Evolutionary conservation across 768 basidiomycete genomes (phyloP), one percentile per base, ranked within the genome.

Genomic region (Tricholoma furcatifolium): DNA sequence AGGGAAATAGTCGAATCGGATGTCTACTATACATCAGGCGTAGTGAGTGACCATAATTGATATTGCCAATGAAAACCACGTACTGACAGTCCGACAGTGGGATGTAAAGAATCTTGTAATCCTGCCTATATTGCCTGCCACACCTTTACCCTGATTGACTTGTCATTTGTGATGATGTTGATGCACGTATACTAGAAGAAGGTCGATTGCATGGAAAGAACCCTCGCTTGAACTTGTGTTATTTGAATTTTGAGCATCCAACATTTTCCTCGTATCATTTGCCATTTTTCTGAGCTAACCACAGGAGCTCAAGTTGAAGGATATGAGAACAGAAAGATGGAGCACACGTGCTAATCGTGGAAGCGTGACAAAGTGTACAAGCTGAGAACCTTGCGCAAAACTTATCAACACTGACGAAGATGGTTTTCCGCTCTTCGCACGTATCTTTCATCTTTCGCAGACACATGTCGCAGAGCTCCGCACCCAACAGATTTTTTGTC

Each of bases 41-140:
- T 76, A 46, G 76, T 74, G 56, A 59, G 70, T 67, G 24, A n/a
- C n/a, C 14, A 23, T 34, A 14, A 39, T 40, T 35, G 15, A 21
- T 21, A 11, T 55, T 31, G n/a, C 20, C 20, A 34, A 20, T 34
- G 3, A 21, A 9, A 14, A 31, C 41, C 2, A 2, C 40, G 17
- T 20, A 20, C 49, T 51, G 17, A 50, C 21, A 15, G 17, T 36
- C 30, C 11, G 38, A 11, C 53, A 85, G 83, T 85, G 84, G 83
- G 81, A 85, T 55, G 67, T 72, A 45, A 79, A 81, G 58, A 82
- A 74, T 57, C 44, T 84, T 14, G 67, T 74, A 2, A 80, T 85
- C 41, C 53, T 70, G 20, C 81, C 82, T 1, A 73, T 77, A 40
- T 36, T 71, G 4, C 66, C 72, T 57, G 78, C 72, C 21, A 73